phyloP scores from a whole-genome alignment of 345 rosid species.

The Salix koriyanagi region DNA sequence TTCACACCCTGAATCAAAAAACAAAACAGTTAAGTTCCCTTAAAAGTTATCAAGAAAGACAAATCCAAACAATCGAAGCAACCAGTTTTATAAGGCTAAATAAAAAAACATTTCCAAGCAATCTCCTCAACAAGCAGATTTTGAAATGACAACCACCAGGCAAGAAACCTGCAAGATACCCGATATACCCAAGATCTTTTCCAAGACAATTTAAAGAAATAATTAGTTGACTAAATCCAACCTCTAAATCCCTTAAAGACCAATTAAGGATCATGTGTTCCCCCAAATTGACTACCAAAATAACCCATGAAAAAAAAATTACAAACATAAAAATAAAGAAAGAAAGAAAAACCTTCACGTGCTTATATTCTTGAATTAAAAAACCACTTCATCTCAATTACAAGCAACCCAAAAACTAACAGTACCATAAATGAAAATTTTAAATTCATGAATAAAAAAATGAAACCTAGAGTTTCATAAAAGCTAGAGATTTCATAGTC shows the following conservation, averaged over 20 bases:
- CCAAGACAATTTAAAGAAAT: background rate
- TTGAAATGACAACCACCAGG: background rate
- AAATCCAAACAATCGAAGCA: background rate
- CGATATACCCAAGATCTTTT: background rate
- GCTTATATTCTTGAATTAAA: background rate
- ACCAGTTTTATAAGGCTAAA: background rate
- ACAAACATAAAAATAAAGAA: background rate
- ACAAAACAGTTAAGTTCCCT: background rate
- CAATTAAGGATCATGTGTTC: background rate
- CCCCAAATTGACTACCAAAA: background rate
- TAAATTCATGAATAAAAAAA: background rate
- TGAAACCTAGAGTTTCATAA: background rate
- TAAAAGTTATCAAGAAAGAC: background rate
- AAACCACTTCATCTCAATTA: background rate
- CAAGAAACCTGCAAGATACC: background rate
- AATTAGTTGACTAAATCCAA: background rate
- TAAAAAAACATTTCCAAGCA: background rate
- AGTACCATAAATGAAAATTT: background rate
- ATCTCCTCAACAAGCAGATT: background rate
- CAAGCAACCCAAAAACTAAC: background rate
- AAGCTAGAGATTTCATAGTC: background rate
- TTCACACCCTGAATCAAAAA: slow-evolving; percentile 52
- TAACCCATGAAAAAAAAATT: background rate
- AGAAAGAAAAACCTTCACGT: background rate
- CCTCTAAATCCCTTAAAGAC: background rate